phyloP scores from a whole-genome alignment of 1,284 basidiomycete species.

The Rhodotorula mucilaginosa region DNA sequence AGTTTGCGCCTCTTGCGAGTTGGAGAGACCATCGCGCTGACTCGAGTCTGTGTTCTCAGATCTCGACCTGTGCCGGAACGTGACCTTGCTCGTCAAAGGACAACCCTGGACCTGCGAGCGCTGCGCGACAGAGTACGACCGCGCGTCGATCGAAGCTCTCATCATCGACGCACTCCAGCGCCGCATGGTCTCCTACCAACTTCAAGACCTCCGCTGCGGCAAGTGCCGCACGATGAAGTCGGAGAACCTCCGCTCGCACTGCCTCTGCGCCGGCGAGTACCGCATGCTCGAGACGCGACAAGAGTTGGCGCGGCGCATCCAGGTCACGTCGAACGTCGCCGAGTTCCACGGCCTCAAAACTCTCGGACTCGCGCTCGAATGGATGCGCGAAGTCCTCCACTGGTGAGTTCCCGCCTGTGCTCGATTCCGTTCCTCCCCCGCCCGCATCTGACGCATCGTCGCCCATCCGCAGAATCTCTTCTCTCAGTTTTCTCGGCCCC shows the following conservation, averaged over 20 bases:
- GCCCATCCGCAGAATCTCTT: not conserved
- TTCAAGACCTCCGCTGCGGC: slow-evolving; percentile 76
- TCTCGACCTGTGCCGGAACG: slow-evolving; percentile 93
- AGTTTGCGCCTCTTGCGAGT: not conserved
- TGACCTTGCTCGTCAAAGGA: slow-evolving; percentile 62
- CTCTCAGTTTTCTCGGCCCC: not conserved
- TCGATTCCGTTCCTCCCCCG: not conserved
- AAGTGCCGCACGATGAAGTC: slow-evolving; percentile 86
- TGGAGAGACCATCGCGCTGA: no score
- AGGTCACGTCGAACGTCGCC: slow-evolving; percentile 41
- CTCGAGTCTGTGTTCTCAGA: slow-evolving; percentile 4
- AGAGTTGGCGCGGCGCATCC: slow-evolving; percentile 31
- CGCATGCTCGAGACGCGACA: slow-evolving; percentile 56
- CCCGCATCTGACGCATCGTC: not conserved
- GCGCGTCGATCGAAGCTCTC: slow-evolving; percentile 76
- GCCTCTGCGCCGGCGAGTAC: slow-evolving; percentile 83
- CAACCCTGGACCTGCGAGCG: slow-evolving; percentile 50
- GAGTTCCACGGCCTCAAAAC: slow-evolving; percentile 38
- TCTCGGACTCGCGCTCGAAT: slow-evolving; percentile 26
- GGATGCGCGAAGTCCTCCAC: slow-evolving; percentile 9
- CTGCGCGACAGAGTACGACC: slow-evolving; percentile 87
- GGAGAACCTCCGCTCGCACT: slow-evolving; percentile 80
- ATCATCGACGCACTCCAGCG: slow-evolving; percentile 73
- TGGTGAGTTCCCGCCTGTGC: slow-evolving; percentile 1
- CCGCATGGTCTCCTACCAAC: slow-evolving; percentile 72